Base-by-base conservation (phyloP, 2,329 filamentous ascomycete genomes). In the Paracamarosporium sp. region DNA sequence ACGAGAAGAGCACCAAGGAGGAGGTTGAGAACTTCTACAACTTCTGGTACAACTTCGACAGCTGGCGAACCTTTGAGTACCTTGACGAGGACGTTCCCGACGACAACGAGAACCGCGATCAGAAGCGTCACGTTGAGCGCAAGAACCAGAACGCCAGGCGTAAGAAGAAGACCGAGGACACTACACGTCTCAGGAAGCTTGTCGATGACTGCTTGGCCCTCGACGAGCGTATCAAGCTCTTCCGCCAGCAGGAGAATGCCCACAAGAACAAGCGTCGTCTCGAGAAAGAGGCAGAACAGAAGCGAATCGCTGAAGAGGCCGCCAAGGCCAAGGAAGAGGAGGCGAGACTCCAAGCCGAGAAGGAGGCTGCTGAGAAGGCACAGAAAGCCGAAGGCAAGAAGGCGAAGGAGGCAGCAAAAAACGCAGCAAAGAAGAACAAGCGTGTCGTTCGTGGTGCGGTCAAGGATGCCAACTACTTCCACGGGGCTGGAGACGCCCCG, bases 11-110 rank as follows among this genome's bases (percentile, higher is more conserved):
- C 73, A 87, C 87, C 70, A 91, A 93, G 80, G 91, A 96, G 74
- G 89, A 97, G 8, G 95, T 99, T 45, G 93, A 98, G 75, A 83
- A 84, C 53, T 99, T 99, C 80, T 99, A 99, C 87, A 97, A 99
- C 86, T 99, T 98, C 85, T 99, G 91, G 90, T 99, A 98, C 85
- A 96, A 94, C 85, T 96, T 99, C 72, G 95, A 99, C 85, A 95
- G 90, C 79, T 99, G 95, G 95, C 86, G 95, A 61, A 89, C 91
- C 2, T 99, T 99, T 73, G 95, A 99, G 82, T 99, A 99, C 80
- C 90, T 96, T 58, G 95, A 99, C 75, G 95, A 99, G 83, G 95
- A 99, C 76, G 94, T 99, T 28, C 95, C 95, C 38, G 95, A 99
- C 74, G 95, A 99, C 84, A 97, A 95, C 79, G 95, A 98, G 83